phyloP scores from a whole-genome alignment of 179 eudicot species.

The Pouteria campechiana region DNA sequence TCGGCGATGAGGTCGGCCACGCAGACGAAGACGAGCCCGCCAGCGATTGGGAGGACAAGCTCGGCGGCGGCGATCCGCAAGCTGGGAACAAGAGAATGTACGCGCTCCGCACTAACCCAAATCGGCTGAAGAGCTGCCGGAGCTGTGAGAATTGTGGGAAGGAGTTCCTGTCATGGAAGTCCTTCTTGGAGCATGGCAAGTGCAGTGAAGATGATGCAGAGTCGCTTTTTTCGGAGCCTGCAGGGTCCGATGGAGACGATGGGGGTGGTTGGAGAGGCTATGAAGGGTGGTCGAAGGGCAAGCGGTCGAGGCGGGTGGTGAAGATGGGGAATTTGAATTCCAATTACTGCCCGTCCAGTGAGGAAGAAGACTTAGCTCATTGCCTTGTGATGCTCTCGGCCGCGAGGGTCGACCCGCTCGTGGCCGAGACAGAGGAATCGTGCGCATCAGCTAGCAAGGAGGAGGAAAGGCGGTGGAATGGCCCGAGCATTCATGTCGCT shows the following conservation, averaged over 20 bases:
- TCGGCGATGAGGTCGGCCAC: constrained; percentile 45
- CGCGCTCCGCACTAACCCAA: constrained; percentile 72
- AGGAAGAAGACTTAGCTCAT: constrained; percentile 59
- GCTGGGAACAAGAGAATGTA: constrained; percentile 48
- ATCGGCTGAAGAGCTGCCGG: constrained; percentile 47
- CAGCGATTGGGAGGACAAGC: constrained; percentile 39
- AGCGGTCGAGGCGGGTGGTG: constrained; percentile 47
- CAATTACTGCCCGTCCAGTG: constrained; percentile 19
- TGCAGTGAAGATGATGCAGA: constrained; percentile 60
- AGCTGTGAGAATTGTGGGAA: constrained; percentile 80
- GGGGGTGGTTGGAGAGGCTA: constrained; percentile 11
- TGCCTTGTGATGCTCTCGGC: constrained; percentile 69
- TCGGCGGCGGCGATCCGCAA: constrained; percentile 9
- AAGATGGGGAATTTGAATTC: constrained; percentile 27
- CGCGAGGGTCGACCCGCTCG: constrained; percentile 24
- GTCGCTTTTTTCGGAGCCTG: constrained; percentile 36
- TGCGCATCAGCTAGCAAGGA: constrained; percentile 51
- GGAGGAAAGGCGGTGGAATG: constrained; percentile 22
- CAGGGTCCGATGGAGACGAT: constrained; percentile 25
- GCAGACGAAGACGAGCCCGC: constrained; percentile 46
- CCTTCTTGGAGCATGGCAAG: constrained; percentile 80
- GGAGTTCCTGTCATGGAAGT: constrained; percentile 75
- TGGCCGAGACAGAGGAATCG: constrained; percentile 42
- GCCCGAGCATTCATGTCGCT: background rate
- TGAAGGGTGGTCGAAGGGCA: constrained; percentile 57